Conservation (phyloP, 2,329 filamentous ascomycete species). For the Penicillium sp. region DNA sequence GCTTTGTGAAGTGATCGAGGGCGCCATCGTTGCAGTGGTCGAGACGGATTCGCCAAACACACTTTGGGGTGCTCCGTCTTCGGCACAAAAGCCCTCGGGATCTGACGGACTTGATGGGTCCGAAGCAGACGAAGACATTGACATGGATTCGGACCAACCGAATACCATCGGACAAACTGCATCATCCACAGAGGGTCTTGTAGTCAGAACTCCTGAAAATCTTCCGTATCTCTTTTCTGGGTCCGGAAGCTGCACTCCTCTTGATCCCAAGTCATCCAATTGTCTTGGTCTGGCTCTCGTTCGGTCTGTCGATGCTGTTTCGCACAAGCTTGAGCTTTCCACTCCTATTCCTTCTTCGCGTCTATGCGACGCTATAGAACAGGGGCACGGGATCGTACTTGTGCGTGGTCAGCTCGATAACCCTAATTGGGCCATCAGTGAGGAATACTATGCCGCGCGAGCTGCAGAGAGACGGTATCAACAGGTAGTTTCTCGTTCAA, state of each 20-base stretch:
- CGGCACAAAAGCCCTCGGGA: neutral
- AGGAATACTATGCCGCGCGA: conserved; percentile 46
- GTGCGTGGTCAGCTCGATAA: conserved; percentile 53
- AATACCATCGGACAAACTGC: neutral
- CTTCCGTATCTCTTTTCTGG: conserved; percentile 57
- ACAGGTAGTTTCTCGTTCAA: conserved; percentile 23
- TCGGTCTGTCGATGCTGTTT: conserved; percentile 44
- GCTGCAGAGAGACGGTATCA: conserved; percentile 41
- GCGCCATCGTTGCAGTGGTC: conserved; percentile 59
- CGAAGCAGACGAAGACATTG: conserved; percentile 22
- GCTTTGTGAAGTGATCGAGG: conserved; percentile 57
- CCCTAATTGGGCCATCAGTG: conserved; percentile 51
- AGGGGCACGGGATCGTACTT: conserved; percentile 49
- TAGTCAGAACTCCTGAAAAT: conserved; percentile 49
- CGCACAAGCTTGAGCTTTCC: conserved; percentile 50
- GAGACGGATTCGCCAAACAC: conserved; percentile 48
- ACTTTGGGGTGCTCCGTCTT: conserved; percentile 23
- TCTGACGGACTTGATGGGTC: conserved; percentile 11
- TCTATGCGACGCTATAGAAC: conserved; percentile 36
- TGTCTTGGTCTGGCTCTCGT: conserved; percentile 57
- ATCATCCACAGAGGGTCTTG: conserved; percentile 15
- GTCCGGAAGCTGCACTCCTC: conserved; percentile 45
- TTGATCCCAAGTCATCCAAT: conserved; percentile 53
- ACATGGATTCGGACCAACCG: conserved; percentile 22
- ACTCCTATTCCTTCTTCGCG: conserved; percentile 50